These are phyloP conservation scores for Lentinula raphanica DNA, from an alignment of 768 basidiomycete species.

Conservation along the genomic window DNA sequence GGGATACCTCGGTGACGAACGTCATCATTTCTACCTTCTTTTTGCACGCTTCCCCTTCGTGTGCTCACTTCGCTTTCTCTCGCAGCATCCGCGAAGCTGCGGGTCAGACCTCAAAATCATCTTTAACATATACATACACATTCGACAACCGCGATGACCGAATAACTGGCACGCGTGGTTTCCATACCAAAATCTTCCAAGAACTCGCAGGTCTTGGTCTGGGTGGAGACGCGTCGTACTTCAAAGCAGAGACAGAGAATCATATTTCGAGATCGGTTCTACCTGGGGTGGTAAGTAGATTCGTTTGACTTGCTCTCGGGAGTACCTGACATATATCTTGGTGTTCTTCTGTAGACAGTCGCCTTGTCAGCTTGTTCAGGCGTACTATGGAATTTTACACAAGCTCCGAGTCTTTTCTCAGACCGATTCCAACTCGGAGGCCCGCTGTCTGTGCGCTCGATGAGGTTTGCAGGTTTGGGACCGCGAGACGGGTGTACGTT, in stretches of 20 bases:
- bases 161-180: slow-evolving; percentile 57
- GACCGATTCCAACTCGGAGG: slow-evolving; percentile 95
- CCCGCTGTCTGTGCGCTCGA: slow-evolving; percentile 76
- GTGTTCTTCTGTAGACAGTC: slow-evolving; percentile 47
- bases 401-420: slow-evolving; percentile 49
- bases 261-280: slow-evolving; percentile 56
- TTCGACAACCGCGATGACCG: slow-evolving; percentile 73
- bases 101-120: slow-evolving; percentile 75
- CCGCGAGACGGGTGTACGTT: slow-evolving; percentile 64
- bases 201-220: slow-evolving; percentile 78
- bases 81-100: slow-evolving; percentile 79
- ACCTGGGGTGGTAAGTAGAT: slow-evolving; percentile 50
- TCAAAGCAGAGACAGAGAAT: slow-evolving; percentile 66
- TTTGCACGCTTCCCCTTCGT: not conserved
- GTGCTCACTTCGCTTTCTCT: not conserved
- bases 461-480: slow-evolving; percentile 72
- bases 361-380: slow-evolving; percentile 74
- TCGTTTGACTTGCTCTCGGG: too few species aligned
- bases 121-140: slow-evolving; percentile 68
- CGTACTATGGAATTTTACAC: slow-evolving; percentile 55
- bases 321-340: not conserved
- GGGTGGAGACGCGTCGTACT: slow-evolving; percentile 73
- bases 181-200: slow-evolving; percentile 56
- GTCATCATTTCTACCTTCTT: too few species aligned
- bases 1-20: too few species aligned